phyloP scores from a whole-genome alignment of 495 filamentous ascomycete species.

The Penicillium paradoxum region DNA sequence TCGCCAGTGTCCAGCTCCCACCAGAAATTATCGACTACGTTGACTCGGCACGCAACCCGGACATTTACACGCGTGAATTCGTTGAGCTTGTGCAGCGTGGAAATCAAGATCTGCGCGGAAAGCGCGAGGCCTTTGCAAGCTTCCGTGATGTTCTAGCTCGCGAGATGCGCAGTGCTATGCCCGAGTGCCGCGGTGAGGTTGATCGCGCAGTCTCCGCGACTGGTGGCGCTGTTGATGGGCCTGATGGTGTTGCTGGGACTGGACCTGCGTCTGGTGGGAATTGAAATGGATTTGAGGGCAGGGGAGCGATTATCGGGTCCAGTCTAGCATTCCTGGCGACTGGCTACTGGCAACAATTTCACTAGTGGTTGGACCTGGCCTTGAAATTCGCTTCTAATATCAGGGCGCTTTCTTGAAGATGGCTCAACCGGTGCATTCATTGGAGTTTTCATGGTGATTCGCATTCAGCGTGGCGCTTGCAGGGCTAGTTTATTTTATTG shows the following conservation, averaged over 20 bases:
- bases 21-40: constrained; percentile 93
- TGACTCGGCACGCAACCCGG: constrained; percentile 87
- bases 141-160: constrained; percentile 79
- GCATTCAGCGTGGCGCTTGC: constrained; percentile 1
- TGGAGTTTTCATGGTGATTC: constrained; percentile 1
- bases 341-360: neutral
- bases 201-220: constrained; percentile 52
- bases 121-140: constrained; percentile 68
- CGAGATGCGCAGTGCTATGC: constrained; percentile 74
- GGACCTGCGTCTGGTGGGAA: constrained; percentile 1
- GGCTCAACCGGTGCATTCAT: neutral
- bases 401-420: neutral
- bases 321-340: neutral
- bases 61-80: constrained; percentile 97
- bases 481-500: neutral
- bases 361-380: neutral
- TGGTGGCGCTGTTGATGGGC: constrained; percentile 13
- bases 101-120: constrained; percentile 83
- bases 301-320: neutral
- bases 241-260: neutral
- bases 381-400: neutral
- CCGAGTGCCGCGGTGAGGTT: constrained; percentile 70
- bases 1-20: constrained; percentile 58
- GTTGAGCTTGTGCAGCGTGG: constrained; percentile 80
- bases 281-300: neutral